Evolutionary conservation across 208 protist species (phyloP).

Genomic region (Angomonas desouzai): DNA sequence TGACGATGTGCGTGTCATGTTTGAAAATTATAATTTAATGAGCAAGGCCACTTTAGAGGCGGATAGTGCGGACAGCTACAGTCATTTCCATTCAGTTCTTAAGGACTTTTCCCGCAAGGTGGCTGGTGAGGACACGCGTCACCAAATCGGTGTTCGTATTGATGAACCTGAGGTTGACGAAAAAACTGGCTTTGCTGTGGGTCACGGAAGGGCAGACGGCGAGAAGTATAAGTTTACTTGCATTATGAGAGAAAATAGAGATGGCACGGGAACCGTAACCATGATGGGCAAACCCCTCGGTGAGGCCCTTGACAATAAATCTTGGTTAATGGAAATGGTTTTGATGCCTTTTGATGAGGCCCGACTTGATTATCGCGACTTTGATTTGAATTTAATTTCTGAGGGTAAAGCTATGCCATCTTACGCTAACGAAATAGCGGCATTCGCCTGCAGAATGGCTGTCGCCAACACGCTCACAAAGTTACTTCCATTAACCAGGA

Average conservation of each 20-base stretch:
- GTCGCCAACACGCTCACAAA: constrained; percentile 84
- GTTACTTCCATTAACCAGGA: constrained; percentile 75
- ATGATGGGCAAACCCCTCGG: constrained; percentile 78
- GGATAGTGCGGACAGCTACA: constrained; percentile 85
- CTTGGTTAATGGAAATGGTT: constrained; percentile 89
- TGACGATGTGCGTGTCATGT: constrained; percentile 86
- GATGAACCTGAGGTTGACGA: constrained; percentile 76
- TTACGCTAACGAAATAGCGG: constrained; percentile 80
- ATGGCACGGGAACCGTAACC: constrained; percentile 63
- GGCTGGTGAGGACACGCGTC: constrained; percentile 79
- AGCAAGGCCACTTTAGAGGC: constrained; percentile 68
- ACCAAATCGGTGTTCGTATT: constrained; percentile 90
- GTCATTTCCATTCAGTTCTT: constrained; percentile 82
- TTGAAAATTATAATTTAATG: constrained; percentile 90
- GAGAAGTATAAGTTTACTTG: constrained; percentile 84
- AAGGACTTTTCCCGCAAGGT: constrained; percentile 87
- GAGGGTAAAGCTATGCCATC: constrained; percentile 84
- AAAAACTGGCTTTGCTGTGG: constrained; percentile 76
- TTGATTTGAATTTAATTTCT: constrained; percentile 80
- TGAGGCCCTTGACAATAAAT: constrained; percentile 75
- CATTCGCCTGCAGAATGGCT: constrained; percentile 78
- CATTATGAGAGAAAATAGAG: constrained; percentile 74
- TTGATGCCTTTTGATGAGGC: constrained; percentile 89
- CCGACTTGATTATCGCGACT: constrained; percentile 76
- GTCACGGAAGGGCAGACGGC: constrained; percentile 77